phyloP scores from a whole-genome alignment of 208 protist genomes.

The Trypanosoma melophagium region DNA sequence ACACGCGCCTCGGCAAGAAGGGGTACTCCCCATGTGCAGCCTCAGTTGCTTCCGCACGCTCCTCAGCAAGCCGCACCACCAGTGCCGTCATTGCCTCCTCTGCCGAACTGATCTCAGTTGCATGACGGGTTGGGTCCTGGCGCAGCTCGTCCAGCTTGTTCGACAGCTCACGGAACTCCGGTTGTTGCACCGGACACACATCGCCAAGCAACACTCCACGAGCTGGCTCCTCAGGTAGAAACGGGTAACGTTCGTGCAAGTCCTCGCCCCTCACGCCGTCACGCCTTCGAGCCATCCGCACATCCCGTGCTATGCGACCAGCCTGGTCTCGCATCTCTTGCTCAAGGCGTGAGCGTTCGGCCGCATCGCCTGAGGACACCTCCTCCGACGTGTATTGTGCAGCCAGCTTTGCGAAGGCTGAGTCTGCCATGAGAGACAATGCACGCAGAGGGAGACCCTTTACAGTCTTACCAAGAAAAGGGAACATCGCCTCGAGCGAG shows the following conservation, averaged over 20 bases:
- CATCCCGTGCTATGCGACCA: slow-evolving; percentile 19
- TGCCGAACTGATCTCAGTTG: slow-evolving; percentile 23
- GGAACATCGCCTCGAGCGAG: too few relatives aligned
- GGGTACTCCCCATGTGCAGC: slow-evolving; percentile 17
- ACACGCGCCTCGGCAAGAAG: slow-evolving; percentile 29
- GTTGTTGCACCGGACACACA: slow-evolving; percentile 6
- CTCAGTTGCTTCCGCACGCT: slow-evolving; percentile 14
- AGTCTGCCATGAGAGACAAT: too few relatives aligned
- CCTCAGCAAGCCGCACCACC: slow-evolving; percentile 20
- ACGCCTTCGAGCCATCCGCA: slow-evolving; percentile 11
- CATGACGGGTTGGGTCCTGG: slow-evolving; percentile 13
- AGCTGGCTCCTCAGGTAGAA: slow-evolving; percentile 29
- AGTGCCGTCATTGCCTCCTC: slow-evolving; percentile 25
- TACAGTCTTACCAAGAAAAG: too few relatives aligned
- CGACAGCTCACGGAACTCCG: slow-evolving; percentile 28
- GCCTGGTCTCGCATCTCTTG: slow-evolving; percentile 33
- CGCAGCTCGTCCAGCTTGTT: slow-evolving; percentile 39
- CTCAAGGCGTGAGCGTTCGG: slow-evolving; percentile 29
- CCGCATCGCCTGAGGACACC: too few relatives aligned
- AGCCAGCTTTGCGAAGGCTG: too few relatives aligned
- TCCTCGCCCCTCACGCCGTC: slow-evolving; percentile 26
- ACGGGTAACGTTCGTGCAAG: slow-evolving; percentile 39
- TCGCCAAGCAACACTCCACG: slow-evolving; percentile 22
- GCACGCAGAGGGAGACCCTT: too few relatives aligned
- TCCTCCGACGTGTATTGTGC: too few relatives aligned